Base-by-base conservation (phyloP, 2,329 filamentous ascomycete genomes). In the Zymoseptoria brevis region DNA sequence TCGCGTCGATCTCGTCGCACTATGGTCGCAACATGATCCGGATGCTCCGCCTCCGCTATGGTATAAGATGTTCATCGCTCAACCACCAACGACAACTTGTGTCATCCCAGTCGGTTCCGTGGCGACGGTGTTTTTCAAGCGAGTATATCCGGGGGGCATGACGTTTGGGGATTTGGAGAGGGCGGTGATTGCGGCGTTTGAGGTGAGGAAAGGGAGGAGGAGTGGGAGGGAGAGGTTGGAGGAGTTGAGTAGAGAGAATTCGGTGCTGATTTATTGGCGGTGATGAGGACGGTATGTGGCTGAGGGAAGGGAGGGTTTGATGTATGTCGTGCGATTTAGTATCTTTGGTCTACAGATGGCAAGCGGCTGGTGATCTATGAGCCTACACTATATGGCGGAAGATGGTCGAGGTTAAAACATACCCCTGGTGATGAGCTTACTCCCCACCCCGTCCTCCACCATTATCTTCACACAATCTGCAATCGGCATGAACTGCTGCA, bases 221-320 rank as follows among this genome's bases (percentile, higher is more conserved):
- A 60, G 59, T 1, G 57, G 52, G 19, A 54, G 50, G 8, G 64
- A 66, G 53, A 54, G 63, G 19, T 52, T 66, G 8, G 55, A 62
- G 41, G 60, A 63, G 50, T 58, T 66, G 22, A 62, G 61, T 1
- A 51, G 60, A 11, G 57, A 62, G 53, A 66, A 61, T 30, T 60
- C 61, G 4, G 64, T 65, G n/a, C 50, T 66, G 19, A 63, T 65
- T 4, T 66, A 66, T 51, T 66, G 64, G 64, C 54, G 55, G 21
- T 66, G 59, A 63, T 9, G 41, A 9, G 7, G 6, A 16, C 35
- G 16, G 35, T 29, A 2, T 29, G 26, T 29, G 51, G 48, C 48
- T 29, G 8, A 29, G 26, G 8, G 26, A 29, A 29, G 26, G 26
- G 26, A 29, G 8, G 6, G 26, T 8, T 29, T 29, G 26, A 2